Evolutionary conservation across 768 basidiomycete species (phyloP).

Genomic region (Boletus coccyginus): DNA sequence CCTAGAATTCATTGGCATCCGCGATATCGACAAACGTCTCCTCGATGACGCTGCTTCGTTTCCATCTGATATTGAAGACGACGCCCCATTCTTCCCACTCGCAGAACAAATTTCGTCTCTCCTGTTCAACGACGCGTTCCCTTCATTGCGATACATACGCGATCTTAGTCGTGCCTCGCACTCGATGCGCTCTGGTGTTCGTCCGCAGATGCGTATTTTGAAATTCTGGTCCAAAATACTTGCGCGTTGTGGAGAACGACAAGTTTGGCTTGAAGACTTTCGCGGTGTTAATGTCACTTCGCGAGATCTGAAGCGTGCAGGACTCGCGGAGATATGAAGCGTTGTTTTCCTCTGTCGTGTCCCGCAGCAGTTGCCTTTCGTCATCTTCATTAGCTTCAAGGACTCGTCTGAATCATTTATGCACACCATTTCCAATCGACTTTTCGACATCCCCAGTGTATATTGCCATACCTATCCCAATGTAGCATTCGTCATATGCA

Average conservation of each 20-base stretch:
- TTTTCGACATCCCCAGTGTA: conserved; percentile 26
- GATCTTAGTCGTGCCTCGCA: conserved; percentile 65
- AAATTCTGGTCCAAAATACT: conserved; percentile 54
- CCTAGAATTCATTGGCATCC: conserved; percentile 66
- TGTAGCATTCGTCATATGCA: conserved; percentile 31
- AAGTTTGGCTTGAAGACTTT: conserved; percentile 67
- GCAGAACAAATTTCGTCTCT: conserved; percentile 63
- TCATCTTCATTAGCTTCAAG: conserved; percentile 1
- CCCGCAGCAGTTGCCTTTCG: neutral
- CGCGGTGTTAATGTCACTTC: conserved; percentile 55
- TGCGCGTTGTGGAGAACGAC: conserved; percentile 47
- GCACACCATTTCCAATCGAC: conserved; percentile 17
- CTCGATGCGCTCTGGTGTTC: conserved; percentile 40
- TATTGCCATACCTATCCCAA: conserved; percentile 26
- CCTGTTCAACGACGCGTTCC: conserved; percentile 58
- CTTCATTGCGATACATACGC: conserved; percentile 54
- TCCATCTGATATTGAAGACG: conserved; percentile 33
- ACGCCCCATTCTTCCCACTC: conserved; percentile 61
- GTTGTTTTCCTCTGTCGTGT: neutral
- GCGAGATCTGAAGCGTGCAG: conserved; percentile 40
- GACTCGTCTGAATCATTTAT: conserved; percentile 11
- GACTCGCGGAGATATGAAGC: conserved; percentile 17
- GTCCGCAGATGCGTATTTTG: conserved; percentile 34
- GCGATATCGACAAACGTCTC: conserved; percentile 66
- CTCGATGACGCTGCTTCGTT: conserved; percentile 40